Evolutionary conservation across 139 green algal genomes (phyloP).

Genomic region (Coelastrella sp.): DNA sequence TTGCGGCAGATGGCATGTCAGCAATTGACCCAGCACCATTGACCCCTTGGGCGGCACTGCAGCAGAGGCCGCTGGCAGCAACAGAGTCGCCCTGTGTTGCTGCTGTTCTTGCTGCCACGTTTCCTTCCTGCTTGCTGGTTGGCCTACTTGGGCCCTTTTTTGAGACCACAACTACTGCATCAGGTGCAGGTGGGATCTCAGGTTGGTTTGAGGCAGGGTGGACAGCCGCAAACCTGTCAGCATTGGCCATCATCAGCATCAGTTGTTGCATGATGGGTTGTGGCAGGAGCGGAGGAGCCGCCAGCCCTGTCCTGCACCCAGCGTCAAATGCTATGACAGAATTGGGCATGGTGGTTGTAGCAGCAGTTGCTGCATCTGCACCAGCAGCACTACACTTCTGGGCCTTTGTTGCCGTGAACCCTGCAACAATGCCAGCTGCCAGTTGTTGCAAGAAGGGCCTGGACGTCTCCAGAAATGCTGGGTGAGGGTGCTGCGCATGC

Average conservation of each 20-base stretch:
- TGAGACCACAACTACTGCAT: background rate
- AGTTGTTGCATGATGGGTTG: conserved; percentile 6
- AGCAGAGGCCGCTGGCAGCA: background rate
- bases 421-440: conserved; percentile 30
- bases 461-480: background rate
- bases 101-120: background rate
- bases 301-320: background rate
- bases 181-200: background rate
- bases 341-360: background rate
- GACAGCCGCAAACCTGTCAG: background rate
- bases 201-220: too few species aligned
- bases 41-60: background rate
- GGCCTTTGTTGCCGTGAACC: background rate
- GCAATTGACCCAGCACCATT: too few species aligned
- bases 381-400: background rate
- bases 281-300: background rate
- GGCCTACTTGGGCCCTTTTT: too few species aligned
- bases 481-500: background rate
- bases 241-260: background rate
- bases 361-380: conserved; percentile 15
- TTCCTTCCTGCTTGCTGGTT: background rate
- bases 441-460: conserved; percentile 14
- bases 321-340: too few species aligned
- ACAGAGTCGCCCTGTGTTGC: background rate
- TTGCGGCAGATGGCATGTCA: too few species aligned